phyloP scores from a whole-genome alignment of 2,329 filamentous ascomycete genomes.

The Rutstroemia sp. region DNA sequence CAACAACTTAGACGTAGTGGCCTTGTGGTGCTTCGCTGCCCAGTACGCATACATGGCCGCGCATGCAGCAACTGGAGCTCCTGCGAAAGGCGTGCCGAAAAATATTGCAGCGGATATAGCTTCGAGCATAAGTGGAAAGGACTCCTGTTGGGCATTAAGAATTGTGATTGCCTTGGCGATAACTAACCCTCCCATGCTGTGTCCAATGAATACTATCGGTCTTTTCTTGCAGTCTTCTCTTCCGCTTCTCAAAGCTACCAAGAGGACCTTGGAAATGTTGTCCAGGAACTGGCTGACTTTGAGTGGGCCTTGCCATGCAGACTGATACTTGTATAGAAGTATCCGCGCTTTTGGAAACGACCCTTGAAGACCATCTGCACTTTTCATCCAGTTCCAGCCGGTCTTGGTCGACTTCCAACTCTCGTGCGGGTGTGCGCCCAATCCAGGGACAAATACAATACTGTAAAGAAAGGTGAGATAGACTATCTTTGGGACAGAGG shows the following conservation, averaged over 20 bases:
- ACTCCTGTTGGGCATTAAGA: not conserved
- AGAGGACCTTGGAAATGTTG: not conserved
- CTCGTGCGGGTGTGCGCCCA: not conserved
- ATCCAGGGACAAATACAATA: not conserved
- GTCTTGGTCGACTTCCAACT: not conserved
- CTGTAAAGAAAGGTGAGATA: too few species aligned
- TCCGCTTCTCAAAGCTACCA: not conserved
- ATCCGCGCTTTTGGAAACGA: slow-evolving; percentile 4
- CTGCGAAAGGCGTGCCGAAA: slow-evolving; percentile 7
- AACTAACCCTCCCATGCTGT: slow-evolving; percentile 35
- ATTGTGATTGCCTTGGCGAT: slow-evolving; percentile 29
- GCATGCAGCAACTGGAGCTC: not conserved
- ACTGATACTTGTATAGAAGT: slow-evolving; percentile 4
- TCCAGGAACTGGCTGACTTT: not conserved
- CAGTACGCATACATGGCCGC: not conserved
- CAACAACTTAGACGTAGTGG: not conserved
- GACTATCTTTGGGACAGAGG: too few species aligned
- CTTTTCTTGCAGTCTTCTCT: not conserved
- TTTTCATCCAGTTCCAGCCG: not conserved
- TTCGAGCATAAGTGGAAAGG: slow-evolving; percentile 1
- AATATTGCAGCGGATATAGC: slow-evolving; percentile 3
- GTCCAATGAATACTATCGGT: slow-evolving; percentile 32
- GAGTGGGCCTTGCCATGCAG: slow-evolving; percentile 2
- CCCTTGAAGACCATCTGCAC: not conserved
- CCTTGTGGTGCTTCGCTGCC: not conserved